phyloP scores from a whole-genome alignment of 2,329 filamentous ascomycete species.

The Pseudogymnoascus sp. region DNA sequence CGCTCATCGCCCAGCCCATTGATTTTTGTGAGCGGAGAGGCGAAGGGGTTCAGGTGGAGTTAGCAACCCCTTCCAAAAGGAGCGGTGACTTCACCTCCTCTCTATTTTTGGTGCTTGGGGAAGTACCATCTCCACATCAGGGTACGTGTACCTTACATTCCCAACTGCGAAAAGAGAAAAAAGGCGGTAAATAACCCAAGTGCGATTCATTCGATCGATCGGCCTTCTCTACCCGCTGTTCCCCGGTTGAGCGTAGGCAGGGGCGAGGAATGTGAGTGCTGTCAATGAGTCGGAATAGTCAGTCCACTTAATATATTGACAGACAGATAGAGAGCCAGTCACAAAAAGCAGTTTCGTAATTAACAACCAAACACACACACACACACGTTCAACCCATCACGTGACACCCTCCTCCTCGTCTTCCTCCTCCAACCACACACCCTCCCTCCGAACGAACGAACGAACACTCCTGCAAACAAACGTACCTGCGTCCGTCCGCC shows the following conservation, averaged over 20 bases:
- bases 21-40: too few species aligned
- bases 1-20: neutral
- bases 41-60: neutral
- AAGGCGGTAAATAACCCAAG: neutral
- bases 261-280: neutral
- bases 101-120: neutral
- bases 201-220: neutral
- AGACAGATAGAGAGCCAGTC: neutral
- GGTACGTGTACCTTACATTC: neutral
- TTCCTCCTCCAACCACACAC: neutral
- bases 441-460: neutral
- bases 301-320: neutral
- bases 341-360: too few species aligned
- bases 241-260: neutral
- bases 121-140: neutral
- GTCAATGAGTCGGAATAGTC: neutral
- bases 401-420: neutral
- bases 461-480: neutral
- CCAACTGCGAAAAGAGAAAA: neutral
- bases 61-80: neutral
- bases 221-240: neutral
- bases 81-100: constrained; percentile 1
- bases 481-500: neutral
- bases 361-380: neutral
- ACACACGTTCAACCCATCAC: neutral